phyloP scores from a whole-genome alignment of 208 protist species.

The Vickermania spadyakhi region DNA sequence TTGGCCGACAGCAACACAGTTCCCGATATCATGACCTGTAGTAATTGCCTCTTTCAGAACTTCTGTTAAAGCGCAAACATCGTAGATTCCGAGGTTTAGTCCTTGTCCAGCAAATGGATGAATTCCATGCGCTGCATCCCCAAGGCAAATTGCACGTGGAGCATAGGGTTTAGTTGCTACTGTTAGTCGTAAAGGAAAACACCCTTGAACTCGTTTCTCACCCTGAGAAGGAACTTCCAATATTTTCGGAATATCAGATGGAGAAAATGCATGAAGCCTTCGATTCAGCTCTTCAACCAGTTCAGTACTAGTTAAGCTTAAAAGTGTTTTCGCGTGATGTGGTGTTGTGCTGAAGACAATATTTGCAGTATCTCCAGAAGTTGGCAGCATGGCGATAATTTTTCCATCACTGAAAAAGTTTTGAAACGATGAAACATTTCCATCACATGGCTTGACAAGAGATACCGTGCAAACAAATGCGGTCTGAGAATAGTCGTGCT shows the following conservation, averaged over 20 bases:
- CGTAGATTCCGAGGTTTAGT: slow-evolving; percentile 88
- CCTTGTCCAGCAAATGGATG: slow-evolving; percentile 91
- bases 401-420: slow-evolving; percentile 83
- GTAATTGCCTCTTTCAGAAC: slow-evolving; percentile 53
- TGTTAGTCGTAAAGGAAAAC: slow-evolving; percentile 64
- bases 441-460: slow-evolving; percentile 47
- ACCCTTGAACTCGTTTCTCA: slow-evolving; percentile 39
- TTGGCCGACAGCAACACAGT: slow-evolving; percentile 53
- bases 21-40: slow-evolving; percentile 73
- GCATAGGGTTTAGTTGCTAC: slow-evolving; percentile 50
- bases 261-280: slow-evolving; percentile 49
- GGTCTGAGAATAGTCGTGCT: slow-evolving; percentile 77
- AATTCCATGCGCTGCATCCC: slow-evolving; percentile 87
- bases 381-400: slow-evolving; percentile 77
- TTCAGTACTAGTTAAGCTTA: slow-evolving; percentile 36
- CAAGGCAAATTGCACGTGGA: slow-evolving; percentile 52
- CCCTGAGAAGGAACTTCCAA: slow-evolving; percentile 44
- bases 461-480: slow-evolving; percentile 76
- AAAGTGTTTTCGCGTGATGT: slow-evolving; percentile 44
- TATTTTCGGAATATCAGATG: slow-evolving; percentile 65
- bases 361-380: slow-evolving; percentile 63
- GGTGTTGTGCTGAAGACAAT: slow-evolving; percentile 77
- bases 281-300: slow-evolving; percentile 63
- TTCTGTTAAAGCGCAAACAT: slow-evolving; percentile 60
- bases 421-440: slow-evolving; percentile 82